Base-by-base conservation (phyloP, 352 stramenopile species). In the Pilasporangium apinafurcum region DNA sequence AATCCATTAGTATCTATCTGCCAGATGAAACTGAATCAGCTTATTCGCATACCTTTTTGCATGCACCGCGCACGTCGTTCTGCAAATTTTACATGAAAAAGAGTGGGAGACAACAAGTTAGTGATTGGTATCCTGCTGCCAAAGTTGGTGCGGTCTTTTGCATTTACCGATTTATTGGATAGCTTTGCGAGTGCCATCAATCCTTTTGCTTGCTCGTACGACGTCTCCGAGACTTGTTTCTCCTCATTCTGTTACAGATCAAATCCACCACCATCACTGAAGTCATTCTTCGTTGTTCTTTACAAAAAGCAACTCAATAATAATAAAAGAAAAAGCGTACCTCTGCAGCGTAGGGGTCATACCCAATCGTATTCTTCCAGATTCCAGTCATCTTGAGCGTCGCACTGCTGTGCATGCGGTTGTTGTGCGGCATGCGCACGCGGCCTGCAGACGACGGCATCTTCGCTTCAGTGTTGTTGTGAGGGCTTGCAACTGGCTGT, bases 401-500 rank as follows among this genome's bases (percentile, higher is more conserved):
- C 26, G 76, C 75, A 44, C 77, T 95, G 40, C 89, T 97, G 58
- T 92, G 90, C 75, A 98, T 95, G 57, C 92, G 87, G 72, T 98
- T 98, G 72, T 98, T 98, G 73, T 98, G 93, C 57, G 95, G 95
- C 92, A 98, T 98, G 44, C 91, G 83, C 63, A 95, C 79, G 30
- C 89, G 76, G 35, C 89, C 89, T 10, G 86, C 63, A 17, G 77
- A 86, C 14, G 92, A 80, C 44, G 86, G 86, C 89, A 97, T 97
- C 37, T 33, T 60, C 8, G 22, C n/a, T 48, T n/a, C n/a, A n/a
- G n/a, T n/a, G n/a, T n/a, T n/a, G n/a, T n/a, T n/a, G n/a, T n/a
- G n/a, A n/a, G n/a, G n/a, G n/a, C n/a, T n/a, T n/a, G n/a, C n/a
- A n/a, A n/a, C n/a, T n/a, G n/a, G n/a, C n/a, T n/a, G n/a, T n/a